Percentiles rank a stretch among this genome's conserved stretches.
These are phyloP conservation scores for Chenopodium quinoa DNA, from an alignment of 148 eudicot species.

Conservation along the genomic window DNA sequence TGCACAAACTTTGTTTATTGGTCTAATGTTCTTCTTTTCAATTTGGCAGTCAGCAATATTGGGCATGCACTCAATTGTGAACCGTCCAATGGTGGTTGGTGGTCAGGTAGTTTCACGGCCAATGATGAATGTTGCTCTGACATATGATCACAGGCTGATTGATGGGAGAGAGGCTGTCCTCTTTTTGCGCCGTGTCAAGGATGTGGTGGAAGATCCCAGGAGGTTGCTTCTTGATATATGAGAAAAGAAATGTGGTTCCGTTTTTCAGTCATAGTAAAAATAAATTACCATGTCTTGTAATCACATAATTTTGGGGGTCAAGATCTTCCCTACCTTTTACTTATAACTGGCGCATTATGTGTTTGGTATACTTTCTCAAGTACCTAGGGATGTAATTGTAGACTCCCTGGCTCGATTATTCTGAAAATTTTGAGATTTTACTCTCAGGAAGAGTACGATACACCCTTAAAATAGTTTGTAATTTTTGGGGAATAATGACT, in stretches of 20 bases:
- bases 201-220: conserved; percentile 94
- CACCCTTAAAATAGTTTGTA: not conserved
- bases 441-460: not conserved
- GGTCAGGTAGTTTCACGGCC: conserved; percentile 77
- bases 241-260: conserved; percentile 11
- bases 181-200: conserved; percentile 90
- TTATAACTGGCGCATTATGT: conserved; percentile 12
- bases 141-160: conserved; percentile 94
- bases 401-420: not conserved
- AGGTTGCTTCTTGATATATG: conserved; percentile 86
- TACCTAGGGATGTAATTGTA: conserved; percentile 1
- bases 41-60: conserved; percentile 48
- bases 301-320: conserved; percentile 27
- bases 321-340: conserved; percentile 18
- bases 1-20: not conserved
- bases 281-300: conserved; percentile 19
- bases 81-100: conserved; percentile 57
- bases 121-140: conserved; percentile 94
- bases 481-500: not conserved
- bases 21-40: not conserved
- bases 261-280: conserved; percentile 17
- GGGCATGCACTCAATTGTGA: conserved; percentile 58
- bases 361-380: conserved; percentile 8
- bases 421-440: not conserved
- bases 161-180: conserved; percentile 98